These are phyloP conservation scores for Penicillium herquei DNA, from an alignment of 495 filamentous ascomycete genomes.

Conservation along the genomic window DNA sequence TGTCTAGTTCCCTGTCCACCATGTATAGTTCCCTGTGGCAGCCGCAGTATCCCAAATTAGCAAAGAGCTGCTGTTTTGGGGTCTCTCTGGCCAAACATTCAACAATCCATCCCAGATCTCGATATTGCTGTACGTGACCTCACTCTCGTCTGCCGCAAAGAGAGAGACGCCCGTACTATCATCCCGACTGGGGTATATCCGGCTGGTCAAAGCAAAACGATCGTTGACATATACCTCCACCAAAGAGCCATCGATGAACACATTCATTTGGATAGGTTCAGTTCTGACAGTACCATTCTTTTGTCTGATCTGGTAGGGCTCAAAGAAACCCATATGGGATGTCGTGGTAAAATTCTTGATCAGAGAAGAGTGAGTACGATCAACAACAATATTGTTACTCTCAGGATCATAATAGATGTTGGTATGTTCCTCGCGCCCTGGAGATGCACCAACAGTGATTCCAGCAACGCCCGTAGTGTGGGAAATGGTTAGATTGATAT, in stretches of 20 bases:
- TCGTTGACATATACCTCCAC: slow-evolving; percentile 19
- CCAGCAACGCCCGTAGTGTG: slow-evolving; percentile 12
- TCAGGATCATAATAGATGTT: slow-evolving; percentile 16
- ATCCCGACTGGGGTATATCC: slow-evolving; percentile 25
- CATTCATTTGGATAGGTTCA: slow-evolving; percentile 11
- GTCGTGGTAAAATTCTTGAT: slow-evolving; percentile 8
- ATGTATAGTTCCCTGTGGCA: slow-evolving; percentile 17
- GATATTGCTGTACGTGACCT: slow-evolving; percentile 8
- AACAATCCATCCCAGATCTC: slow-evolving; percentile 20
- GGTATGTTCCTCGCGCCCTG: slow-evolving; percentile 15
- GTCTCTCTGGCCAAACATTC: slow-evolving; percentile 17
- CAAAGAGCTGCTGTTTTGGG: slow-evolving; percentile 14
- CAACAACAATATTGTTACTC: slow-evolving; percentile 10
- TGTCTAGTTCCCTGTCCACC: slow-evolving; percentile 17
- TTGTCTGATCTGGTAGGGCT: slow-evolving; percentile 7
- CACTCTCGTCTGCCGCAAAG: slow-evolving; percentile 1
- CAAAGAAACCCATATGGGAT: slow-evolving; percentile 13
- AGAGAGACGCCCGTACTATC: slow-evolving; percentile 12
- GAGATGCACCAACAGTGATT: slow-evolving; percentile 12
- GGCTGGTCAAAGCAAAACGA: slow-evolving; percentile 16
- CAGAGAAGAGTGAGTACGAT: slow-evolving; percentile 12
- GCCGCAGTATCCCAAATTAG: slow-evolving; percentile 16
- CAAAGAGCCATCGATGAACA: slow-evolving; percentile 18
- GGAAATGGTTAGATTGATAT: slow-evolving; percentile 10
- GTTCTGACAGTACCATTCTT: neutral